These are phyloP conservation scores for Xanthoparmelia taractica DNA, from an alignment of 495 filamentous ascomycete genomes.

Conservation along the genomic window DNA sequence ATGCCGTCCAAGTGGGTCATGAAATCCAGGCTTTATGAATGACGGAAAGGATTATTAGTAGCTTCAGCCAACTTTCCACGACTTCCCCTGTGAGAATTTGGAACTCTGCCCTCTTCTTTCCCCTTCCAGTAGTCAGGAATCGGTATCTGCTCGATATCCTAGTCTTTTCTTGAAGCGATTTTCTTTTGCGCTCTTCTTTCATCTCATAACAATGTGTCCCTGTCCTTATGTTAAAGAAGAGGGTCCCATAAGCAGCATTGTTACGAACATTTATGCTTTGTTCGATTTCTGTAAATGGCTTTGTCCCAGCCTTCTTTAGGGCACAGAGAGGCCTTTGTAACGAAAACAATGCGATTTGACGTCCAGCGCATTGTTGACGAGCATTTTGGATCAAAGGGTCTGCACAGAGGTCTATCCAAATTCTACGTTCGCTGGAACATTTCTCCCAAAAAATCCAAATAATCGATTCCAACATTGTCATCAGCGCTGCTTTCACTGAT, in stretches of 20 bases:
- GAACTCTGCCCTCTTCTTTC: too few relatives aligned
- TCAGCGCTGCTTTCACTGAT: not conserved
- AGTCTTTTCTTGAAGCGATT: too few relatives aligned
- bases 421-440: not conserved
- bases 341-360: not conserved
- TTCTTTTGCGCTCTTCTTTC: not conserved
- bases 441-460: not conserved
- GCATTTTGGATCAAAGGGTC: not conserved
- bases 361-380: too few relatives aligned
- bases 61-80: not conserved
- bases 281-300: not conserved
- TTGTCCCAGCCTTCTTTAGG: not conserved
- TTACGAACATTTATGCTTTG: not conserved
- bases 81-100: too few relatives aligned
- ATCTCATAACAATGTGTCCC: not conserved
- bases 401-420: not conserved
- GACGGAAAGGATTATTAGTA: not conserved
- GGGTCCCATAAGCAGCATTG: not conserved
- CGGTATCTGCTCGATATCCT: too few relatives aligned
- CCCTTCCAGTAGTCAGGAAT: too few relatives aligned
- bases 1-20: not conserved
- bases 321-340: not conserved
- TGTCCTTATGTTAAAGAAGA: not conserved
- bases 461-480: not conserved
- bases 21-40: not conserved